Evolutionary conservation across 495 filamentous ascomycete genomes (phyloP).

Genomic region (Tuber aestivum): DNA sequence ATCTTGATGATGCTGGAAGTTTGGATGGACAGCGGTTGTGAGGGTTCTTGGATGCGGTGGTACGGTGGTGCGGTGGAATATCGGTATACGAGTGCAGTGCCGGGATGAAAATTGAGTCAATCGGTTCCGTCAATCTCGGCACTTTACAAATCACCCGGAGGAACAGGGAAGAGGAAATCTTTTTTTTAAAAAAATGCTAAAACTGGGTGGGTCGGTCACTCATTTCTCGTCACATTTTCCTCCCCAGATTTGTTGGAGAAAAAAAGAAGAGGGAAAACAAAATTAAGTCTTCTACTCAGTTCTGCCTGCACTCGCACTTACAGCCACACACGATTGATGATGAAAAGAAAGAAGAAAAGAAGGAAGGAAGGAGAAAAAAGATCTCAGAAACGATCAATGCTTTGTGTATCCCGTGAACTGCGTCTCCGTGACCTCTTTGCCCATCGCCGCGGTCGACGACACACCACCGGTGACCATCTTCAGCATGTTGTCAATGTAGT

Average conservation of each 20-base stretch:
- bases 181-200: neutral
- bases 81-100: too few species aligned
- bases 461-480: slow-evolving; percentile 97
- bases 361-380: too few species aligned
- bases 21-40: neutral
- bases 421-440: slow-evolving; percentile 94
- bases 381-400: neutral
- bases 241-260: neutral
- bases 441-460: slow-evolving; percentile 88
- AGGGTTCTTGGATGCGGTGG: neutral
- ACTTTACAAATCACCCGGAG: neutral
- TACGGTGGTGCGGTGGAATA: neutral
- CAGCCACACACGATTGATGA: neutral
- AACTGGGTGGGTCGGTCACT: neutral
- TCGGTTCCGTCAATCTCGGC: neutral
- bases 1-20: neutral
- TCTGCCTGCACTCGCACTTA: neutral
- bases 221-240: neutral
- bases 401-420: slow-evolving; percentile 63
- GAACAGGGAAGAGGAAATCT: neutral
- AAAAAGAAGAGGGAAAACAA: neutral
- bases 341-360: neutral
- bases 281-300: neutral
- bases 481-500: slow-evolving; percentile 85
- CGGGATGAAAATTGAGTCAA: neutral